These are phyloP conservation scores for Coemansia pectinata DNA, from an alignment of 192 early-diverging fungal genomes.

Conservation along the genomic window DNA sequence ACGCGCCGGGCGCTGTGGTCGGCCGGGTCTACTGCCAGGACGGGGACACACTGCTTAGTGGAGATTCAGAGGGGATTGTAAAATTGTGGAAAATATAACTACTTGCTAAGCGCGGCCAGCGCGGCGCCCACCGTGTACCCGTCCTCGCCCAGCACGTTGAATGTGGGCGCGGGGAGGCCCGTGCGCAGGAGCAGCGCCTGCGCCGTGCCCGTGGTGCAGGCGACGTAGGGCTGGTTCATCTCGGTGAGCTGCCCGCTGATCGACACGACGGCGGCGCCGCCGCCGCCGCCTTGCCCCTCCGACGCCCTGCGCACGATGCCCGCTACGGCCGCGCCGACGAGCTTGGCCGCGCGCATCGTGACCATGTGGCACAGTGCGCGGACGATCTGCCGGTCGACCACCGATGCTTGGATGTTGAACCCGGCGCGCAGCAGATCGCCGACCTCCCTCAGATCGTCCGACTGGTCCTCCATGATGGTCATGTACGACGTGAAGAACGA, in stretches of 20 bases:
- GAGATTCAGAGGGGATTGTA: slow-evolving; percentile 63
- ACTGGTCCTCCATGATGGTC: slow-evolving; percentile 73
- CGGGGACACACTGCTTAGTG: slow-evolving; percentile 55
- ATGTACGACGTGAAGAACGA: slow-evolving; percentile 78
- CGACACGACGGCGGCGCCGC: slow-evolving; percentile 15
- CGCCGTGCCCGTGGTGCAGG: slow-evolving; percentile 30
- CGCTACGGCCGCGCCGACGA: slow-evolving; percentile 68
- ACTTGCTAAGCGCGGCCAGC: slow-evolving; percentile 25
- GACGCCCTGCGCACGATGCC: slow-evolving; percentile 39
- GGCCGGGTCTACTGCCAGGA: slow-evolving; percentile 15
- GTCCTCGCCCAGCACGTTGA: slow-evolving; percentile 42
- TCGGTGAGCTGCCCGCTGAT: slow-evolving; percentile 52
- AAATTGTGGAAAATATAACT: slow-evolving; percentile 60
- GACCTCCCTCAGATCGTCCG: slow-evolving; percentile 63
- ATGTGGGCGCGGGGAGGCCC: slow-evolving; percentile 16
- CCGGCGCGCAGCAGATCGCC: slow-evolving; percentile 69
- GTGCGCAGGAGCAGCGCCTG: neutral
- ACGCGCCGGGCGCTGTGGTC: slow-evolving; percentile 35
- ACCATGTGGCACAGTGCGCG: slow-evolving; percentile 80
- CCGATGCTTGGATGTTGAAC: slow-evolving; percentile 64
- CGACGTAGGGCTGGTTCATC: slow-evolving; percentile 53
- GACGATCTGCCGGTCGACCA: slow-evolving; percentile 81
- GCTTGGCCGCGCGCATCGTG: slow-evolving; percentile 78
- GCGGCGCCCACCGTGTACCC: slow-evolving; percentile 45
- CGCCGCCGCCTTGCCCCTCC: too few species aligned